These are phyloP conservation scores for Kitagawia praeruptora DNA, from an alignment of 129 eudicot genomes.

Conservation along the genomic window DNA sequence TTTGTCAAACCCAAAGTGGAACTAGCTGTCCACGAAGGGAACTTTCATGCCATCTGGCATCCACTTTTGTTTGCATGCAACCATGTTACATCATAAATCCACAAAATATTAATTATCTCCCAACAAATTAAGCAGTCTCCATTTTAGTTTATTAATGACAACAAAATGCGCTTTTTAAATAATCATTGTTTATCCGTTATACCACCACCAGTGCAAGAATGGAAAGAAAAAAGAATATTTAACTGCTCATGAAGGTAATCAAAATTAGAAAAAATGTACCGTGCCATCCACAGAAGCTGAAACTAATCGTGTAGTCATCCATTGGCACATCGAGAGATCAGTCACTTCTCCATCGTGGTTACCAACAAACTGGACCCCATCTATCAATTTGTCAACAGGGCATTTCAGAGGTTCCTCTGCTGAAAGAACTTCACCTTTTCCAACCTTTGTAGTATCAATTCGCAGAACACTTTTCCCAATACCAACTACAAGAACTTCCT, in stretches of 20 bases:
- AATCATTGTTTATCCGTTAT: neutral
- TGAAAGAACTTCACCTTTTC: slow-evolving; percentile 68
- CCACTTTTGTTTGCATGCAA: neutral
- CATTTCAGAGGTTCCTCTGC: slow-evolving; percentile 86
- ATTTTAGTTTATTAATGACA: neutral
- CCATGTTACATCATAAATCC: neutral
- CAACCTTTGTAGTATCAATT: slow-evolving; percentile 90
- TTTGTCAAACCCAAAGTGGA: neutral
- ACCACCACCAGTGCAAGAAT: neutral
- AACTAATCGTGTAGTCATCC: slow-evolving; percentile 99
- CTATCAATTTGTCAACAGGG: slow-evolving; percentile 62
- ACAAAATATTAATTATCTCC: neutral
- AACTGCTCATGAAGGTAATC: neutral
- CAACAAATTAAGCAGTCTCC: neutral
- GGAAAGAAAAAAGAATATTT: neutral
- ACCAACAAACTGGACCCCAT: slow-evolving; percentile 94
- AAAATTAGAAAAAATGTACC: slow-evolving; percentile 23
- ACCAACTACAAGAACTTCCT: slow-evolving; percentile 96
- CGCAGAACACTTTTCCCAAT: slow-evolving; percentile 69
- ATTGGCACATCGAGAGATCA: slow-evolving; percentile 96
- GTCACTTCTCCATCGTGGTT: slow-evolving; percentile 97
- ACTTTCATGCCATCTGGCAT: neutral
- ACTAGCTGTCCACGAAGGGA: neutral
- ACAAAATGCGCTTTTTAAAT: neutral
- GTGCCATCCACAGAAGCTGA: slow-evolving; percentile 98